Conservation (phyloP, 768 basidiomycete species). For the Trametes coccinea region DNA sequence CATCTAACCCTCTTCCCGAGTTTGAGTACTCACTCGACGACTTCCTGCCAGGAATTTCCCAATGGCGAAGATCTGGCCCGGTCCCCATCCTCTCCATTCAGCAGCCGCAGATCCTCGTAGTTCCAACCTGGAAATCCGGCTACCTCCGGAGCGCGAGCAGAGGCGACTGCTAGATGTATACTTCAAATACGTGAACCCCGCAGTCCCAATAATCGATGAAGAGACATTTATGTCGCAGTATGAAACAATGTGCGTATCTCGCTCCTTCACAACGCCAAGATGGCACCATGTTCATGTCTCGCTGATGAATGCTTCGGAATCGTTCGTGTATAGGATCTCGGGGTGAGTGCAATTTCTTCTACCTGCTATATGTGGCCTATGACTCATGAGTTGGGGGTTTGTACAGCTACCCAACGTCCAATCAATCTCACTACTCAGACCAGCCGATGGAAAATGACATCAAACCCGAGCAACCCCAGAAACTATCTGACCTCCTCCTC, state of each 20-base stretch:
- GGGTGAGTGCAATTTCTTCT: not conserved
- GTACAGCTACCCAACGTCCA: not conserved
- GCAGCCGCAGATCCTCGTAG: not conserved
- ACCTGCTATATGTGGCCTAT: too few relatives aligned
- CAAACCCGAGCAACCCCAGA: constrained; percentile 54
- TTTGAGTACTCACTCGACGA: not conserved
- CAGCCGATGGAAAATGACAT: not conserved
- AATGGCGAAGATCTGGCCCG: constrained; percentile 75
- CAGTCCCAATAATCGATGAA: constrained; percentile 77
- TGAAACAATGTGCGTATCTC: constrained; percentile 21
- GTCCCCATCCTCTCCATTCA: constrained; percentile 31
- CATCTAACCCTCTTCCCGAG: not conserved
- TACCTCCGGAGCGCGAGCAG: constrained; percentile 69
- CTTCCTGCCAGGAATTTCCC: constrained; percentile 39
- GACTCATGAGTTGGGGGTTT: not conserved
- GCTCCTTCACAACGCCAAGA: not conserved
- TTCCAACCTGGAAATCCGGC: constrained; percentile 31
- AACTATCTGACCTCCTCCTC: constrained; percentile 64
- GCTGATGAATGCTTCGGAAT: not conserved
- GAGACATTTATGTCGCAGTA: constrained; percentile 65
- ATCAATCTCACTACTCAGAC: not conserved
- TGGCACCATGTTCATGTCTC: too few relatives aligned
- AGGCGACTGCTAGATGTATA: constrained; percentile 71
- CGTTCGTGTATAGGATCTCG: not conserved
- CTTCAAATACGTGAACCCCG: constrained; percentile 81